Evolutionary conservation across 768 basidiomycete genomes (phyloP), one percentile per base, ranked within the genome.

Genomic region (Trichaptum fuscoviolaceum): DNA sequence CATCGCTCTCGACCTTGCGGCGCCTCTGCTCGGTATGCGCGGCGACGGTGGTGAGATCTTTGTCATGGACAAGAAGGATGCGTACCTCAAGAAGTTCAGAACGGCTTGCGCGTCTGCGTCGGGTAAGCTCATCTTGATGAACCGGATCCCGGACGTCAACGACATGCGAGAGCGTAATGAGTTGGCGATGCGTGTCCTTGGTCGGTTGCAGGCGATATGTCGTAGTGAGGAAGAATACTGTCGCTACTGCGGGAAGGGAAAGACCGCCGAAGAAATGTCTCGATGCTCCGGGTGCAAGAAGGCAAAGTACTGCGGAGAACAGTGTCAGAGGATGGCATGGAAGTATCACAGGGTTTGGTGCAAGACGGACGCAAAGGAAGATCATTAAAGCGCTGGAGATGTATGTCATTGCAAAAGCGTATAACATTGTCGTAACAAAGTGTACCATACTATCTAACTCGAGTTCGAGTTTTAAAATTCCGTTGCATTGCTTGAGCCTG

Each of bases 231-330:
- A 69, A 23, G 59, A 61, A 24, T 72, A 71, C 57, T 72, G 71
- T 35, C 57, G 70, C 62, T 72, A 71, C 63, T 72, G 70, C 59
- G 71, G 71, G 20, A 72, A 69, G 62, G 12, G 12, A 12, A 30
- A 30, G 8, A 30, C 30, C 8, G 8, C 30, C 8, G 42, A 20
- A 12, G 68, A 34, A 1, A 67, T 58, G 7, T 68, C 69, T 59
- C 69, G 70, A 7, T 72, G 71, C 60, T 71, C 70, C 57, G 67
- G 65, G 58, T 72, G 70, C 65, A 70, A 70, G 59, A 65, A 66
- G 1, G 30, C 30, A 30, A 36, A 61, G n/a, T 72, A 69, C 35
- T 72, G 71, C 59, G 25, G 60, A 12, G 60, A 68, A 9, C 7
- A 12, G 10, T 61, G 59, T 61, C 59, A 61, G 23, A 18, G 3